A percentile compares a stretch with the other conserved stretches of the same genome.
phyloP scores from a whole-genome alignment of 768 basidiomycete species.

The Trametes sanguinea region DNA sequence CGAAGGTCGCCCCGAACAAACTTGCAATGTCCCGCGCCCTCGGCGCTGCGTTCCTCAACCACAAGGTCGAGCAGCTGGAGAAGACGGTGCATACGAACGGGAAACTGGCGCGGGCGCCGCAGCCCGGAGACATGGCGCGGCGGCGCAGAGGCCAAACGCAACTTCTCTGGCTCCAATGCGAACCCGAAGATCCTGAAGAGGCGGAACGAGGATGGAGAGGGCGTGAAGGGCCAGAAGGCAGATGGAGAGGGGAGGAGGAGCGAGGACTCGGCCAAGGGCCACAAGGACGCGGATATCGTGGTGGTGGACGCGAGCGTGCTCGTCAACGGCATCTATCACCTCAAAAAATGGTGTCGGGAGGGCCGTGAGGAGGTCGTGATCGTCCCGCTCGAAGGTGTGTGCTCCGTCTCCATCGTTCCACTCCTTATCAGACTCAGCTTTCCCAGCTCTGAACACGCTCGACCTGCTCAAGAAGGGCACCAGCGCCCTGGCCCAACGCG shows the following conservation, averaged over 20 bases:
- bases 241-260: constrained; percentile 24
- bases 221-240: constrained; percentile 17
- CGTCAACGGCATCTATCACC: constrained; percentile 71
- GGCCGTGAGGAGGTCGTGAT: constrained; percentile 79
- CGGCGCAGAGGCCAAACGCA: constrained; percentile 60
- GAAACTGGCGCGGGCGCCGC: constrained; percentile 61
- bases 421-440: constrained; percentile 3
- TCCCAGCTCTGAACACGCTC: constrained; percentile 81
- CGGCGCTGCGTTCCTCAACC: constrained; percentile 83
- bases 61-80: constrained; percentile 88
- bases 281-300: constrained; percentile 72
- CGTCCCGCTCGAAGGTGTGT: constrained; percentile 82
- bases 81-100: constrained; percentile 63
- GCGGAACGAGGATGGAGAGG: constrained; percentile 18
- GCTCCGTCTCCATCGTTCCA: constrained; percentile 26
- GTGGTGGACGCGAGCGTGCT: constrained; percentile 84
- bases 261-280: constrained; percentile 28
- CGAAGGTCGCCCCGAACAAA: constrained; percentile 45
- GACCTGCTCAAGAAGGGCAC: constrained; percentile 93
- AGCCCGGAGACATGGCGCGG: constrained; percentile 35
- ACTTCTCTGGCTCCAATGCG: constrained; percentile 4
- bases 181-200: constrained; percentile 11
- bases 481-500: constrained; percentile 73
- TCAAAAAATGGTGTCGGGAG: constrained; percentile 82
- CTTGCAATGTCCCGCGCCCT: constrained; percentile 85